These are phyloP conservation scores for Stachybotrys chartarum DNA, from an alignment of 2,329 filamentous ascomycete species.

Conservation along the genomic window DNA sequence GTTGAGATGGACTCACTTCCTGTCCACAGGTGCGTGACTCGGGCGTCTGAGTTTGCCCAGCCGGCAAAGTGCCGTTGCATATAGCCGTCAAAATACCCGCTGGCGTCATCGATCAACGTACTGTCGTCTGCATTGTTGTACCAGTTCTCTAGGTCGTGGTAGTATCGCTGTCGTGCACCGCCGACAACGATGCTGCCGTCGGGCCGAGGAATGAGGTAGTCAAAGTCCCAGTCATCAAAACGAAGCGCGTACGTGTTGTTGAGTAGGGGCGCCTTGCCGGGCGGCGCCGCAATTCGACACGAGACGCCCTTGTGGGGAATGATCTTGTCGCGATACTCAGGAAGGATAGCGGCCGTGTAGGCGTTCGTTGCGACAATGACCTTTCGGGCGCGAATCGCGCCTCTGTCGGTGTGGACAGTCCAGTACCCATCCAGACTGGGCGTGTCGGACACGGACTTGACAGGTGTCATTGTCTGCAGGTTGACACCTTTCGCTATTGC, in stretches of 20 bases:
- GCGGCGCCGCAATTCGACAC: background rate
- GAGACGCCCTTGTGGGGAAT: background rate
- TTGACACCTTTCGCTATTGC: slow-evolving; percentile 14
- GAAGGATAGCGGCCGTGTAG: slow-evolving; percentile 16
- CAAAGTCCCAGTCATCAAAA: slow-evolving; percentile 11
- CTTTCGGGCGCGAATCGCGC: slow-evolving; percentile 8
- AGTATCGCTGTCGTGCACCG: slow-evolving; percentile 28
- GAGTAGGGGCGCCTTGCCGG: slow-evolving; percentile 2
- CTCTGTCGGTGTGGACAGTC: slow-evolving; percentile 11
- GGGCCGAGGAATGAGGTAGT: slow-evolving; percentile 31
- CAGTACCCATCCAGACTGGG: slow-evolving; percentile 8
- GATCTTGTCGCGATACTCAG: slow-evolving; percentile 10
- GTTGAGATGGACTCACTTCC: slow-evolving; percentile 27
- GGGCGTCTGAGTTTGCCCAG: slow-evolving; percentile 36
- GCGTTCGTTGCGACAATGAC: slow-evolving; percentile 21
- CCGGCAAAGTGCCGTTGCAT: slow-evolving; percentile 40
- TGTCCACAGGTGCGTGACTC: slow-evolving; percentile 31
- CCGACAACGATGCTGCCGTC: slow-evolving; percentile 36
- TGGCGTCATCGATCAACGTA: slow-evolving; percentile 31
- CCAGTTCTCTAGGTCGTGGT: slow-evolving; percentile 27
- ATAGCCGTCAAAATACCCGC: slow-evolving; percentile 37
- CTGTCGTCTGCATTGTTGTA: slow-evolving; percentile 33
- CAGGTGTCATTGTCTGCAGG: slow-evolving; percentile 20
- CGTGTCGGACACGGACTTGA: slow-evolving; percentile 8
- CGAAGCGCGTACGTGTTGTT: slow-evolving; percentile 1